A percentile compares a stretch with the other conserved stretches of the same genome.
Evolutionary conservation across 768 basidiomycete genomes (phyloP).

Genomic region (Phlegmacium glaucopus): DNA sequence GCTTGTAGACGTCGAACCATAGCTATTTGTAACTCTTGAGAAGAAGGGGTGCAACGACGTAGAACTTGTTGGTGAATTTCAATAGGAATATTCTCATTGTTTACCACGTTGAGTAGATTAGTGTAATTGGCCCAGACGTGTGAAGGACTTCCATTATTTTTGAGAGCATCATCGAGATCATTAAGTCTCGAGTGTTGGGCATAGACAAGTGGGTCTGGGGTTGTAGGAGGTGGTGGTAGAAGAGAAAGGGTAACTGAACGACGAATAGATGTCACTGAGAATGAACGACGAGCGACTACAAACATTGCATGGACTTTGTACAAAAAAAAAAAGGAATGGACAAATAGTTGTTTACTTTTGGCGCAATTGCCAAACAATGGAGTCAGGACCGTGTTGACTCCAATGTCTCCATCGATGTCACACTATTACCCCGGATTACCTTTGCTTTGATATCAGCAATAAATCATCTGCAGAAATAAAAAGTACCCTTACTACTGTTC

Average conservation of each 20-base stretch:
- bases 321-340: neutral
- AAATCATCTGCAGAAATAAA: neutral
- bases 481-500: conserved; percentile 71
- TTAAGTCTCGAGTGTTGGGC: conserved; percentile 9
- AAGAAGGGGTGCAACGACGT: conserved; percentile 56
- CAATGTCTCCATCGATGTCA: conserved; percentile 91
- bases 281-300: conserved; percentile 8
- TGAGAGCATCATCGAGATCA: conserved; percentile 31
- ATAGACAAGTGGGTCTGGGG: conserved; percentile 3
- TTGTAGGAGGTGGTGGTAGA: conserved; percentile 1
- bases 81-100: conserved; percentile 50
- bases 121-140: conserved; percentile 66
- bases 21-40: conserved; percentile 40
- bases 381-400: conserved; percentile 49
- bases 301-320: neutral
- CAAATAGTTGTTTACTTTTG: conserved; percentile 1
- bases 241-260: conserved; percentile 10
- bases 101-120: conserved; percentile 48
- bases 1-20: conserved; percentile 38
- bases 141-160: conserved; percentile 35
- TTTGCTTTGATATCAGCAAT: conserved; percentile 28
- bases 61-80: conserved; percentile 69
- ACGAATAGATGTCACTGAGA: conserved; percentile 9
- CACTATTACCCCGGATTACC: conserved; percentile 97
- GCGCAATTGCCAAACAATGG: conserved; percentile 1